These are phyloP conservation scores for Pterulicium gracile DNA, from an alignment of 1,284 basidiomycete species.

Conservation along the genomic window DNA sequence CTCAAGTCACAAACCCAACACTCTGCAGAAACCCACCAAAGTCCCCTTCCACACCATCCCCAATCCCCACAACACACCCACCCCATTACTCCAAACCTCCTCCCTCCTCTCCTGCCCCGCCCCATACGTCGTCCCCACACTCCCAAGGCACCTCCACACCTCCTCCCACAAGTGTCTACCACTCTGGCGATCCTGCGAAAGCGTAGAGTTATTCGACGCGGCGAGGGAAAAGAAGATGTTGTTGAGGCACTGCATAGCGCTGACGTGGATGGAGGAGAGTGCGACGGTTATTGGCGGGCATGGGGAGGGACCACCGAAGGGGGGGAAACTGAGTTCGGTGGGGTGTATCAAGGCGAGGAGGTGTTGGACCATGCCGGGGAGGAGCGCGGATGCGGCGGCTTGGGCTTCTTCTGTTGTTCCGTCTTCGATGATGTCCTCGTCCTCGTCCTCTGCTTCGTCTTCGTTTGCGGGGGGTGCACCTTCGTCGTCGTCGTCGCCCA, in stretches of 20 bases:
- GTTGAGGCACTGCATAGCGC: conserved; percentile 84
- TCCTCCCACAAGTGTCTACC: conserved; percentile 50
- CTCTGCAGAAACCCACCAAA: conserved; percentile 30
- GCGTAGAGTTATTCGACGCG: conserved; percentile 26
- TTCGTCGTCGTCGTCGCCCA: conserved; percentile 26
- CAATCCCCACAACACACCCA: conserved; percentile 73
- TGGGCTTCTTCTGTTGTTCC: conserved; percentile 17
- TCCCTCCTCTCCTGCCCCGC: conserved; percentile 54
- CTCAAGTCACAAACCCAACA: not conserved
- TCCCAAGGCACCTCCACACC: conserved; percentile 43
- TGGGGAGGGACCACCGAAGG: conserved; percentile 48
- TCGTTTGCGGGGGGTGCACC: conserved; percentile 14
- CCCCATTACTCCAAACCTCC: conserved; percentile 63
- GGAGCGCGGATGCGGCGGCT: conserved; percentile 20
- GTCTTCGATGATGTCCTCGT: conserved; percentile 22
- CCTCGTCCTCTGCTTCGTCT: conserved; percentile 18
- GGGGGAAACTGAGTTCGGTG: conserved; percentile 73
- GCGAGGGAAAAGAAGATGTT: conserved; percentile 79
- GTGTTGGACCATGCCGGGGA: conserved; percentile 44
- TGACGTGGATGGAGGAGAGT: conserved; percentile 71
- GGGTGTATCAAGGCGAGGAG: conserved; percentile 62
- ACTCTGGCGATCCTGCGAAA: conserved; percentile 32
- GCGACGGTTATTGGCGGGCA: conserved; percentile 82
- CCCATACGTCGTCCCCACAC: conserved; percentile 43
- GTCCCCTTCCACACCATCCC: conserved; percentile 58